Conservation (phyloP, 257 asterid genomes). For the Eustoma russellianum region DNA sequence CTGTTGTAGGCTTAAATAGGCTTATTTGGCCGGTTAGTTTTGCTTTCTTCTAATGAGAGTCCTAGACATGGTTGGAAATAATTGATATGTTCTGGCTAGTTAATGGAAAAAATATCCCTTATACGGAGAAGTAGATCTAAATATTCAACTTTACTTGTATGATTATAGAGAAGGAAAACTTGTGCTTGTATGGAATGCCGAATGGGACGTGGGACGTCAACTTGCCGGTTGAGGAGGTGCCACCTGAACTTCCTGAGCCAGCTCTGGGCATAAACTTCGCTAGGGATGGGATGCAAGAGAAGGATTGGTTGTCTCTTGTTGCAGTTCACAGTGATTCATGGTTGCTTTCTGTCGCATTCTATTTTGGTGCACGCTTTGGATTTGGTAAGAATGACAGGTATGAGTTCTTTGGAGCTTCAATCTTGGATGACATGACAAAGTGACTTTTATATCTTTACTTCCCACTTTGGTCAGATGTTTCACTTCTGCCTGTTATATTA, state of each 20-base stretch:
- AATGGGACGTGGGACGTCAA: conserved; percentile 3
- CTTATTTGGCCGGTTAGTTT: too few relatives aligned
- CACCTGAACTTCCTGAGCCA: conserved; percentile 10
- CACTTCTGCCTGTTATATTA: too few relatives aligned
- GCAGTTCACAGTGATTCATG: conserved; percentile 11
- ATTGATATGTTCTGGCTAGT: too few relatives aligned
- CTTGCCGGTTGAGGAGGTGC: conserved; percentile 2
- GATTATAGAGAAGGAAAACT: conserved; percentile 1
- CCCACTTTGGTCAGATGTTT: too few relatives aligned
- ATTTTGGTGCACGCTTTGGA: conserved; percentile 60
- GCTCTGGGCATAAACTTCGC: conserved; percentile 12
- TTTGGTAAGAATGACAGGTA: conserved; percentile 65
- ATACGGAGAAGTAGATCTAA: too few relatives aligned
- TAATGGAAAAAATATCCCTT: too few relatives aligned
- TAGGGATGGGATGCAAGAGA: conserved; percentile 14
- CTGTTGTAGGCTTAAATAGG: too few relatives aligned
- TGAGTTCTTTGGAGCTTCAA: too few relatives aligned
- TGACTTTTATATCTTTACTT: too few relatives aligned
- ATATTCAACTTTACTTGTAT: not conserved
- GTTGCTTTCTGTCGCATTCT: conserved; percentile 48
- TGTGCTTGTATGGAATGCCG: conserved; percentile 8
- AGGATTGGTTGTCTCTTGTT: conserved; percentile 10
- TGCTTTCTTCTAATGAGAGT: too few relatives aligned
- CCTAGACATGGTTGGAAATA: too few relatives aligned
- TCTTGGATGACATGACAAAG: too few relatives aligned